Conservation (phyloP, 2,329 filamentous ascomycete species). For the Pseudogymnoascus sp. region DNA sequence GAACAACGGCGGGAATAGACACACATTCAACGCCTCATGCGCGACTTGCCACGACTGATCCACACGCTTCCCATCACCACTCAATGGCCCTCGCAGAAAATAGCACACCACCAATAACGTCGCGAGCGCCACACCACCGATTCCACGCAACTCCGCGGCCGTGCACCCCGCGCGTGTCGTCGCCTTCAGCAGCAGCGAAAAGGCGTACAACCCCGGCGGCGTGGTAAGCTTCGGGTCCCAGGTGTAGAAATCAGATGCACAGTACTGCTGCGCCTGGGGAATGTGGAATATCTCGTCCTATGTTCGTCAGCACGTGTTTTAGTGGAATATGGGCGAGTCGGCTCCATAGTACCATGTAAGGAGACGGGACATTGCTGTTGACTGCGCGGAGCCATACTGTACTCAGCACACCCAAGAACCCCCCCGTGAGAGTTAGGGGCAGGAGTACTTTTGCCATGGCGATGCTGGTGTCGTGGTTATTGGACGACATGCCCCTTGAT, state of each 20-base stretch:
- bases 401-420: background rate
- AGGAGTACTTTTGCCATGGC: background rate
- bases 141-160: background rate
- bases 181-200: conserved; percentile 16
- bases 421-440: background rate
- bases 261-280: conserved; percentile 85
- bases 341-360: background rate
- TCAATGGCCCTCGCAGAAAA: background rate
- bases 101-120: background rate
- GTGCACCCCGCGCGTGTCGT: background rate
- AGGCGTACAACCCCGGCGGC: conserved; percentile 71
- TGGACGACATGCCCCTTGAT: background rate
- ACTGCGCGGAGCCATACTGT: background rate
- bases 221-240: conserved; percentile 99
- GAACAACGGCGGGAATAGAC: conserved; percentile 82
- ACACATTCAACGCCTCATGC: conserved; percentile 70
- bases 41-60: conserved; percentile 5
- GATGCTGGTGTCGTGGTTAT: background rate
- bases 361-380: background rate
- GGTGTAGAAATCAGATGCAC: conserved; percentile 60
- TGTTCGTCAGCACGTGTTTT: conserved; percentile 6
- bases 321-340: too few species aligned
- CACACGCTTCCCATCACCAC: background rate
- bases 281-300: conserved; percentile 87
- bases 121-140: background rate